Conservation (phyloP, 169 alveolate genomes). For the Fabrea salina region DNA sequence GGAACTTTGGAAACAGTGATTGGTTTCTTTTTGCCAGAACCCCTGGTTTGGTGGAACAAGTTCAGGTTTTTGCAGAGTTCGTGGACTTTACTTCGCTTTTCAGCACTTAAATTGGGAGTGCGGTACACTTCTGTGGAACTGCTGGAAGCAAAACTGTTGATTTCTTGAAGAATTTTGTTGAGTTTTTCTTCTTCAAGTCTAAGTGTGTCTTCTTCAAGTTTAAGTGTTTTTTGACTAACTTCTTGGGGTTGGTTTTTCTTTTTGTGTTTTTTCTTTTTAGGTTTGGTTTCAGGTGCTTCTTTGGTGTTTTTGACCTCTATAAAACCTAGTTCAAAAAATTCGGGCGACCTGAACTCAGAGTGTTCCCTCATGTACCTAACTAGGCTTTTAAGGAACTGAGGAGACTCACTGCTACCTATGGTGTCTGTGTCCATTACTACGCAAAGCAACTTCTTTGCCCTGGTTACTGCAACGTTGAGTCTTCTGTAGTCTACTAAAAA, state of each 20-base stretch:
- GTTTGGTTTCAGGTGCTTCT: background rate
- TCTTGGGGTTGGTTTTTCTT: conserved; percentile 5
- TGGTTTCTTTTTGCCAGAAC: background rate
- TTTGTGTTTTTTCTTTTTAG: background rate
- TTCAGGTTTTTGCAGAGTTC: conserved; percentile 2
- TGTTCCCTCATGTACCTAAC: background rate
- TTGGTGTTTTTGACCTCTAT: background rate
- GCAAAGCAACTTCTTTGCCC: conserved; percentile 75
- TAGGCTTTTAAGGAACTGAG: background rate
- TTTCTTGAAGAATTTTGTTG: background rate
- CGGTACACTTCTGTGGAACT: background rate
- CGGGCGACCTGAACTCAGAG: background rate
- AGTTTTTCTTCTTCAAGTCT: background rate
- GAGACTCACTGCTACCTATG: background rate
- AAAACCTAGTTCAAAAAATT: background rate
- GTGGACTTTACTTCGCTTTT: background rate
- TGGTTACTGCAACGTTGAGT: conserved; percentile 90
- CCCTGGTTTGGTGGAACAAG: background rate
- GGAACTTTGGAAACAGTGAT: background rate
- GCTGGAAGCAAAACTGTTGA: background rate
- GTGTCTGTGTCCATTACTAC: conserved; percentile 14
- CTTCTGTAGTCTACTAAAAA: conserved; percentile 91
- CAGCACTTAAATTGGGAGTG: background rate
- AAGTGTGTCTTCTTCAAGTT: background rate
- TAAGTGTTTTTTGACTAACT: background rate